A percentile compares a stretch with the other conserved stretches of the same genome.
These are phyloP conservation scores for Vigna hirtella DNA, from an alignment of 306 rosid genomes.

Conservation along the genomic window DNA sequence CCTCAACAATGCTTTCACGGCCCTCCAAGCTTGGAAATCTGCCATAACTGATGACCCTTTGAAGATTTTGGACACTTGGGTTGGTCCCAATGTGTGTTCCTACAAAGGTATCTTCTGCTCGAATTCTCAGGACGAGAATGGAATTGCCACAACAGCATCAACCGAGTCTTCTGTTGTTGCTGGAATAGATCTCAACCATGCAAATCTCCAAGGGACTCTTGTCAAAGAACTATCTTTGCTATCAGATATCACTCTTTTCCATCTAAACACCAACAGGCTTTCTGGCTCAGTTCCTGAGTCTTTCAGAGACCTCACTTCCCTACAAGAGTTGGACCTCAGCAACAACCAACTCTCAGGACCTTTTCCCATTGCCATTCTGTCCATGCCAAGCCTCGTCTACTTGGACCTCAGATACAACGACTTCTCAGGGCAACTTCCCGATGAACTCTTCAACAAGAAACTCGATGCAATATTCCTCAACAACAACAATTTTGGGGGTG, in stretches of 20 bases:
- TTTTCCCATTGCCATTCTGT: slow-evolving; percentile 62
- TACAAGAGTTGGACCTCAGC: slow-evolving; percentile 88
- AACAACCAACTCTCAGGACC: slow-evolving; percentile 85
- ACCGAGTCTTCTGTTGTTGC: slow-evolving; percentile 57
- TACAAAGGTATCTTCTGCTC: slow-evolving; percentile 84
- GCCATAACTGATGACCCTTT: slow-evolving; percentile 83
- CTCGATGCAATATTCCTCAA: slow-evolving; percentile 89
- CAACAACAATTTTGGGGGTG: slow-evolving; percentile 80
- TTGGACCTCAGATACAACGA: slow-evolving; percentile 89
- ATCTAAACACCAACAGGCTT: slow-evolving; percentile 81
- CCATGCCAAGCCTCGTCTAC: slow-evolving; percentile 77
- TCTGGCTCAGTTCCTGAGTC: slow-evolving; percentile 73
- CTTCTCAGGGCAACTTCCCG: slow-evolving; percentile 77
- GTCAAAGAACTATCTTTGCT: slow-evolving; percentile 81
- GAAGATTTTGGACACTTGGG: slow-evolving; percentile 67
- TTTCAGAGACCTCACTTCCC: slow-evolving; percentile 57
- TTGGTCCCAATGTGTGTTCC: slow-evolving; percentile 81
- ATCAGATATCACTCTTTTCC: slow-evolving; percentile 70
- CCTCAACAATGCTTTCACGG: slow-evolving; percentile 67
- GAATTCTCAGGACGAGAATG: slow-evolving; percentile 36
- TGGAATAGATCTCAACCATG: slow-evolving; percentile 95
- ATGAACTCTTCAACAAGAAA: slow-evolving; percentile 58
- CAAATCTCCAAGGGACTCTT: slow-evolving; percentile 78
- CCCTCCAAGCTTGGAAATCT: slow-evolving; percentile 93
- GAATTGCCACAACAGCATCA: slow-evolving; percentile 39